These are phyloP conservation scores for Podaxis mareebaensis DNA, from an alignment of 768 basidiomycete species.

Conservation along the genomic window DNA sequence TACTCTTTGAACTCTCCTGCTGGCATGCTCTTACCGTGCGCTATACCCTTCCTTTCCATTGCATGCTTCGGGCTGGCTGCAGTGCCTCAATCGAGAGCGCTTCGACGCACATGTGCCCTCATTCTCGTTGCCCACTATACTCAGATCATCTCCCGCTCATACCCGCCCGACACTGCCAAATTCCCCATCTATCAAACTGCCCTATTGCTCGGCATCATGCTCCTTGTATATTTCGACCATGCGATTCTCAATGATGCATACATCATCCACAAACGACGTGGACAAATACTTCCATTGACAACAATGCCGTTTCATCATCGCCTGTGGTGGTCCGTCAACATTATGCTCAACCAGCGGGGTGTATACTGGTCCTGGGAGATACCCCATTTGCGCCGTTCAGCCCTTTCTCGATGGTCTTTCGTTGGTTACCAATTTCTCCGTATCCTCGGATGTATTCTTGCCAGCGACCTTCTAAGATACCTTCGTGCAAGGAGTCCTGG, in stretches of 20 bases:
- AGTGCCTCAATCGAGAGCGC: neutral
- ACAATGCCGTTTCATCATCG: conserved; percentile 6
- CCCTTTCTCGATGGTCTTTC: neutral
- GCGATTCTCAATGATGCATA: conserved; percentile 14
- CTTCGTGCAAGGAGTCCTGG: neutral
- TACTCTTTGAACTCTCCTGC: neutral
- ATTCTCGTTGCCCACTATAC: neutral
- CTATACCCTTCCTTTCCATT: neutral
- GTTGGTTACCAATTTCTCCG: neutral
- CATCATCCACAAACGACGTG: conserved; percentile 1
- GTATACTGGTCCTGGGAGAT: neutral
- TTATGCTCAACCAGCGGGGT: neutral
- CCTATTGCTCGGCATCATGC: neutral
- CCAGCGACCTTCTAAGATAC: neutral
- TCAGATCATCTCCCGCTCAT: neutral
- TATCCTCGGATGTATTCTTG: neutral
- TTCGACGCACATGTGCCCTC: neutral
- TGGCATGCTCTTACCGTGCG: neutral
- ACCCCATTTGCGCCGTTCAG: neutral
- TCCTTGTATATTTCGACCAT: conserved; percentile 12
- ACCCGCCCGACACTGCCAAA: neutral
- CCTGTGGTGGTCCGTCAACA: neutral
- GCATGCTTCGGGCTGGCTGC: neutral
- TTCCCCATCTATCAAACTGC: neutral
- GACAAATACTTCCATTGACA: neutral